phyloP scores from a whole-genome alignment of 1,284 basidiomycete genomes.

The Irpex sp. region DNA sequence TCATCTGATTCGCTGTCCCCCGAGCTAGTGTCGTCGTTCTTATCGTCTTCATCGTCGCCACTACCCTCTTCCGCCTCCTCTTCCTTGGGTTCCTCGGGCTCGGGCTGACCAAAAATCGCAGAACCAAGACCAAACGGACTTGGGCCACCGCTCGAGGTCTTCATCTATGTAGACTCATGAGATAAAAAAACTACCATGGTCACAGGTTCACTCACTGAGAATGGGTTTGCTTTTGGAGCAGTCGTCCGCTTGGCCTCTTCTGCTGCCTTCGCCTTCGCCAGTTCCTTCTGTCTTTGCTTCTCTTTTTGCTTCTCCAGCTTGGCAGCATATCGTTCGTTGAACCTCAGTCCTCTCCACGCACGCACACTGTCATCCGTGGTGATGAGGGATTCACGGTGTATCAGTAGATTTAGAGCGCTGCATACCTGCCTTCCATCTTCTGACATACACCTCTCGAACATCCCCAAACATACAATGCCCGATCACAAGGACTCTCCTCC shows the following conservation, averaged over 20 bases:
- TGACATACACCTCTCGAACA: slow-evolving; percentile 67
- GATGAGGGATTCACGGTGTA: background rate
- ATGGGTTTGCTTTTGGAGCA: slow-evolving; percentile 52
- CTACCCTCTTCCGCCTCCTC: slow-evolving; percentile 10
- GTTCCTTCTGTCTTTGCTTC: slow-evolving; percentile 32
- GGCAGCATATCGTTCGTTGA: slow-evolving; percentile 65
- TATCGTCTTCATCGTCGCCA: slow-evolving; percentile 8
- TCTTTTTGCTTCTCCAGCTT: slow-evolving; percentile 50
- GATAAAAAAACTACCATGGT: background rate
- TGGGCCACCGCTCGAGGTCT: slow-evolving; percentile 13
- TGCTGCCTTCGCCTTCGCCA: slow-evolving; percentile 27
- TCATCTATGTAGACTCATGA: background rate
- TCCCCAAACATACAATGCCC: slow-evolving; percentile 77
- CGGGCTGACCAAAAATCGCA: slow-evolving; percentile 50
- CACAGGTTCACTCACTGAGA: slow-evolving; percentile 44
- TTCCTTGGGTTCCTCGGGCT: background rate
- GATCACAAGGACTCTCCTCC: slow-evolving; percentile 74
- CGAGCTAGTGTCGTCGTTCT: slow-evolving; percentile 3
- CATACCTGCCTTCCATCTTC: slow-evolving; percentile 53
- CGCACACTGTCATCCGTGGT: slow-evolving; percentile 46
- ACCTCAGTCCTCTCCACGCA: slow-evolving; percentile 69
- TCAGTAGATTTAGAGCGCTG: background rate
- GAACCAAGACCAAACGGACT: slow-evolving; percentile 50
- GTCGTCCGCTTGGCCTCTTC: slow-evolving; percentile 26
- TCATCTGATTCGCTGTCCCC: slow-evolving; percentile 9